These are phyloP conservation scores for Blastobotrys robertii DNA, from an alignment of 805 yeast genomes.

Conservation along the genomic window DNA sequence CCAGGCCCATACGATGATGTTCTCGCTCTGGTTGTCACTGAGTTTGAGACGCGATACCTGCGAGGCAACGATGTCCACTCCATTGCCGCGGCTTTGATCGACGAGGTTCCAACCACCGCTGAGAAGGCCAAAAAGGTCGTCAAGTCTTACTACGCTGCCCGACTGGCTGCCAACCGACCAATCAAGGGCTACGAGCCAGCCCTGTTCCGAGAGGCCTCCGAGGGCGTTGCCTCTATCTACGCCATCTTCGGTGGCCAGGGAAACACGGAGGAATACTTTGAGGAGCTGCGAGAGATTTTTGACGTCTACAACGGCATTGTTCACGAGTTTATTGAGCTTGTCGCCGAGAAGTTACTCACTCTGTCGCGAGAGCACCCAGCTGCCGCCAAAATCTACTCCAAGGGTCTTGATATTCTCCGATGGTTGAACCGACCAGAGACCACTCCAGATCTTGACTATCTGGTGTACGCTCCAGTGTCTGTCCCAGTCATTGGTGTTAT, in stretches of 20 bases:
- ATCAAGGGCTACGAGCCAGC: slow-evolving; percentile 44
- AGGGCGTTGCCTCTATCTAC: slow-evolving; percentile 49
- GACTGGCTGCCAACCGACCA: slow-evolving; percentile 40
- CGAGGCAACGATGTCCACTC: slow-evolving; percentile 78
- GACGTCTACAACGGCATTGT: slow-evolving; percentile 67
- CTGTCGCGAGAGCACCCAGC: slow-evolving; percentile 65
- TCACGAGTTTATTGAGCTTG: slow-evolving; percentile 56
- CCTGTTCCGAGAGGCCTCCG: slow-evolving; percentile 53
- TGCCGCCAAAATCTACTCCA: slow-evolving; percentile 81
- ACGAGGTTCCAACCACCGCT: slow-evolving; percentile 46
- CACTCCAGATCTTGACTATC: slow-evolving; percentile 83
- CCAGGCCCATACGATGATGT: slow-evolving; percentile 59
- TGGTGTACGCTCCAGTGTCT: slow-evolving; percentile 84
- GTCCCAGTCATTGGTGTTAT: slow-evolving; percentile 97
- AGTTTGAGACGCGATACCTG: slow-evolving; percentile 75
- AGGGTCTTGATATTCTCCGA: slow-evolving; percentile 77
- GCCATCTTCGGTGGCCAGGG: slow-evolving; percentile 99
- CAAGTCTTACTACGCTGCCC: slow-evolving; percentile 64
- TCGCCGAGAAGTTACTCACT: slow-evolving; percentile 57
- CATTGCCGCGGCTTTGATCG: slow-evolving; percentile 61
- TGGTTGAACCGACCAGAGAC: slow-evolving; percentile 83
- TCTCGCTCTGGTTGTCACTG: slow-evolving; percentile 58
- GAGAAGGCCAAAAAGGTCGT: slow-evolving; percentile 65
- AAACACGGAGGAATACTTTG: slow-evolving; percentile 94
- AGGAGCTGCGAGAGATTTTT: slow-evolving; percentile 83